These are phyloP conservation scores for Triglochin maritima DNA, from an alignment of 106 monocot genomes.

Conservation along the genomic window DNA sequence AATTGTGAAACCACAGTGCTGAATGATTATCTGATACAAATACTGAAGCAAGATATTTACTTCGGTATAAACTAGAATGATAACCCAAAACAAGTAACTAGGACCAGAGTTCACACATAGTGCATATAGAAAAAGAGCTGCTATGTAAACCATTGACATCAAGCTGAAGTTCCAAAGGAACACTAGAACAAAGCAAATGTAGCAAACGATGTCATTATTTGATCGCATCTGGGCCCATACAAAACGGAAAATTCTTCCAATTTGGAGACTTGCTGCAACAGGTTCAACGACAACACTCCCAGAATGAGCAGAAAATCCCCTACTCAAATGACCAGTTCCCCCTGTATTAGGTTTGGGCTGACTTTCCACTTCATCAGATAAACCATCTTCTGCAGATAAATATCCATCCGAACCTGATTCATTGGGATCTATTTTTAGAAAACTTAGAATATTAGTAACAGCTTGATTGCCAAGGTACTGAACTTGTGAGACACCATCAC, in stretches of 20 bases:
- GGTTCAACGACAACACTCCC: slow-evolving; percentile 19
- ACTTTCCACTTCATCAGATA: slow-evolving; percentile 47
- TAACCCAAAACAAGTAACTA: slow-evolving; percentile 80
- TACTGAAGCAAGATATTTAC: slow-evolving; percentile 82
- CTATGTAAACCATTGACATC: slow-evolving; percentile 82
- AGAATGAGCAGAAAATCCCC: slow-evolving; percentile 40
- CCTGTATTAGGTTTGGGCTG: slow-evolving; percentile 9
- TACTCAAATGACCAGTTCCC: slow-evolving; percentile 18
- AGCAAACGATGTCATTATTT: slow-evolving; percentile 94
- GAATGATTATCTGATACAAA: slow-evolving; percentile 89
- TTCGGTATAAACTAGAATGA: slow-evolving; percentile 90
- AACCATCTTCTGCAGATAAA: slow-evolving; percentile 36
- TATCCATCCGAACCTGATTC: slow-evolving; percentile 61
- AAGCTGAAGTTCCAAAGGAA: slow-evolving; percentile 96
- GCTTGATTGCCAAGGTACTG: slow-evolving; percentile 95
- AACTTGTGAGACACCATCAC: slow-evolving; percentile 97
- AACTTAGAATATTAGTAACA: slow-evolving; percentile 84
- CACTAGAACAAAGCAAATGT: slow-evolving; percentile 75
- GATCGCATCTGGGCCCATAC: slow-evolving; percentile 94
- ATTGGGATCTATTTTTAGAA: slow-evolving; percentile 80
- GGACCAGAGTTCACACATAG: slow-evolving; percentile 93
- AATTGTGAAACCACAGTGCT: slow-evolving; percentile 72
- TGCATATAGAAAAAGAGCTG: slow-evolving; percentile 88
- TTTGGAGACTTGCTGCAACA: slow-evolving; percentile 54
- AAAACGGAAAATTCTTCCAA: slow-evolving; percentile 58